These are phyloP conservation scores for Hepatocystis sp. DNA, from an alignment of 169 alveolate species.

Conservation along the genomic window DNA sequence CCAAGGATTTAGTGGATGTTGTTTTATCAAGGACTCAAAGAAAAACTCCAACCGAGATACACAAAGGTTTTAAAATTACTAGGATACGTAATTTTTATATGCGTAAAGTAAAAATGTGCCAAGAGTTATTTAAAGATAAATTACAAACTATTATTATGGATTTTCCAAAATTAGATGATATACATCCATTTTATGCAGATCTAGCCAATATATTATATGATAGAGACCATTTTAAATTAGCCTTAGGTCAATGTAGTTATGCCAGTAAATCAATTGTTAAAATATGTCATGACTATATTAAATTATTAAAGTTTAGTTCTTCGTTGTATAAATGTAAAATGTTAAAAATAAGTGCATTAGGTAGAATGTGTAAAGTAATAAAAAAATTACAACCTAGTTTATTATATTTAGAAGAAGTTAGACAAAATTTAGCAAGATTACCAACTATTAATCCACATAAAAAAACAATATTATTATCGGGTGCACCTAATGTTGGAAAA, in stretches of 20 bases:
- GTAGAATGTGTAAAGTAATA: conserved; percentile 97
- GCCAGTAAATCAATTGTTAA: conserved; percentile 94
- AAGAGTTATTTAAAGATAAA: conserved; percentile 95
- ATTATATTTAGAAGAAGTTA: conserved; percentile 98
- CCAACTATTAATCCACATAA: conserved; percentile 97
- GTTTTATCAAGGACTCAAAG: conserved; percentile 98
- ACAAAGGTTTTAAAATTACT: conserved; percentile 97
- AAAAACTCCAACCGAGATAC: conserved; percentile 99
- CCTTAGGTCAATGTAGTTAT: conserved; percentile 97
- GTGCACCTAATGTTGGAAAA: conserved; percentile 99
- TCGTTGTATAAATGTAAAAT: conserved; percentile 97
- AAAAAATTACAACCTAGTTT: conserved; percentile 96
- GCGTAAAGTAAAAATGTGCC: conserved; percentile 98
- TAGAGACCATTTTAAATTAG: conserved; percentile 99
- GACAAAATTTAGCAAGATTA: conserved; percentile 97
- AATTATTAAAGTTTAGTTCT: conserved; percentile 96
- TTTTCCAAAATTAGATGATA: conserved; percentile 98
- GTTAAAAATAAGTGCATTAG: conserved; percentile 98
- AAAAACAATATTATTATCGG: conserved; percentile 96
- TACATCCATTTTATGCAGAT: conserved; percentile 99
- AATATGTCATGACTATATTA: conserved; percentile 97
- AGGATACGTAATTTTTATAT: conserved; percentile 98
- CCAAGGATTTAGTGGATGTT: conserved; percentile 93
- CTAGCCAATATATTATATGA: conserved; percentile 98
- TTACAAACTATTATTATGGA: conserved; percentile 93